Evolutionary conservation across 2,329 filamentous ascomycete genomes (phyloP).

Genomic region (Sarocladiaceae sp.): DNA sequence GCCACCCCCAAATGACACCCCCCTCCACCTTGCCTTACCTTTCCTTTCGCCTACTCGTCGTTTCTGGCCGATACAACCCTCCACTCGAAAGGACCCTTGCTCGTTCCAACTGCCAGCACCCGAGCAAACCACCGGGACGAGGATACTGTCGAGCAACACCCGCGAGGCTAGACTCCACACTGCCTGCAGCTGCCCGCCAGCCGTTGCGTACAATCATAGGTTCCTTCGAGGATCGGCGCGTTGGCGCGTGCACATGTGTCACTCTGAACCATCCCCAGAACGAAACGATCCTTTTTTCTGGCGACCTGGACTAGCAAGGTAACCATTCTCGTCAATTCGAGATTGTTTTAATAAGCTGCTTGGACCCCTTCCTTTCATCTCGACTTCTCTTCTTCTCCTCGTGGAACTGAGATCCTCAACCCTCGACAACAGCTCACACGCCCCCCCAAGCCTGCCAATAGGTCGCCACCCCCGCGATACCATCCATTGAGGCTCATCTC

Average conservation of each 20-base stretch:
- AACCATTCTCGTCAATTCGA: background rate
- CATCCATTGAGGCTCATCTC: background rate
- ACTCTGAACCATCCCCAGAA: background rate
- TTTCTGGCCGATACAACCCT: constrained; percentile 8
- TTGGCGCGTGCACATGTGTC: constrained; percentile 5
- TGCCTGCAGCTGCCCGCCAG: background rate
- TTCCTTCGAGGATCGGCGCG: constrained; percentile 4
- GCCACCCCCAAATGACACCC: background rate
- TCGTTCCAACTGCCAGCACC: background rate
- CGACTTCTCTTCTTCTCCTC: background rate
- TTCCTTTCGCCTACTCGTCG: background rate
- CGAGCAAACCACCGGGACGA: no score
- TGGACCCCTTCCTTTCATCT: background rate
- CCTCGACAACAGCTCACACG: background rate
- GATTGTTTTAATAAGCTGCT: background rate
- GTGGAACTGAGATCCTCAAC: background rate
- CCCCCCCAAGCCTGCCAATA: background rate
- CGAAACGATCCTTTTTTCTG: constrained; percentile 3
- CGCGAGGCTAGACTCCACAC: background rate
- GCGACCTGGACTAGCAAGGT: no score
- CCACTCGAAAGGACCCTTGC: constrained; percentile 2
- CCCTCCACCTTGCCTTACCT: background rate
- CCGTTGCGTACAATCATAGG: background rate
- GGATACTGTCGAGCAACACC: background rate
- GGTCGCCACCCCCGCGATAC: background rate